Conservation (phyloP, 2,329 filamentous ascomycete genomes). For the Corniculantispora saksenae region DNA sequence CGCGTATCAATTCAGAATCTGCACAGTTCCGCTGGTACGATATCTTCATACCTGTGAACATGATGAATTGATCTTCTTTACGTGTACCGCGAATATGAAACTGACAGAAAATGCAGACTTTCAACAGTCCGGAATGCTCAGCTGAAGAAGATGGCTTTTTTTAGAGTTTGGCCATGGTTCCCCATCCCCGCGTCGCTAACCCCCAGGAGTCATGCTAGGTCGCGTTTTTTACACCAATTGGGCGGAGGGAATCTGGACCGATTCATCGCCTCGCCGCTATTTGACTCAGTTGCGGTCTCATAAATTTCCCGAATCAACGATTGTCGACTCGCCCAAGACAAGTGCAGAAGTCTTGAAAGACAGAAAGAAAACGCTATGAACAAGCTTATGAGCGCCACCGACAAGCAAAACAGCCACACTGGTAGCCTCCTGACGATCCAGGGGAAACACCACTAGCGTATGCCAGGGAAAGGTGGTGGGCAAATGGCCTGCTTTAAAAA, state of each 20-base stretch:
- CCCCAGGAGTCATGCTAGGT: not conserved
- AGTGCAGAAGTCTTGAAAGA: not conserved
- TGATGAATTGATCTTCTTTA: not conserved
- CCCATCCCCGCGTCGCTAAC: not conserved
- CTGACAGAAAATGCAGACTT: not conserved
- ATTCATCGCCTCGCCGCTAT: not conserved
- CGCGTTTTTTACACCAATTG: not conserved
- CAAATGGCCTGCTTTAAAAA: not conserved
- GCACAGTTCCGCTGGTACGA: too few species aligned
- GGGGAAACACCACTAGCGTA: not conserved
- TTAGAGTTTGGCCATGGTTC: not conserved
- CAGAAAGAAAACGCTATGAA: not conserved
- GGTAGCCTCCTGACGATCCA: slow-evolving; percentile 8
- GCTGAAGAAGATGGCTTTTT: not conserved
- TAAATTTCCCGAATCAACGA: not conserved
- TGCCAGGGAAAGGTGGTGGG: not conserved
- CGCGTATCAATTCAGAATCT: too few species aligned
- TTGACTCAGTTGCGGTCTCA: not conserved
- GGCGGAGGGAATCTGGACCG: too few species aligned
- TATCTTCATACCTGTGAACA: not conserved
- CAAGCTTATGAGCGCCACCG: not conserved
- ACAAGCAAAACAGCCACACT: not conserved
- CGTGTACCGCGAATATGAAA: not conserved
- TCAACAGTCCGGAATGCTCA: not conserved
- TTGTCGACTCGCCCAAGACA: not conserved